Base-by-base conservation (phyloP, 345 rosid species). In the Eucalyptus marginata region DNA sequence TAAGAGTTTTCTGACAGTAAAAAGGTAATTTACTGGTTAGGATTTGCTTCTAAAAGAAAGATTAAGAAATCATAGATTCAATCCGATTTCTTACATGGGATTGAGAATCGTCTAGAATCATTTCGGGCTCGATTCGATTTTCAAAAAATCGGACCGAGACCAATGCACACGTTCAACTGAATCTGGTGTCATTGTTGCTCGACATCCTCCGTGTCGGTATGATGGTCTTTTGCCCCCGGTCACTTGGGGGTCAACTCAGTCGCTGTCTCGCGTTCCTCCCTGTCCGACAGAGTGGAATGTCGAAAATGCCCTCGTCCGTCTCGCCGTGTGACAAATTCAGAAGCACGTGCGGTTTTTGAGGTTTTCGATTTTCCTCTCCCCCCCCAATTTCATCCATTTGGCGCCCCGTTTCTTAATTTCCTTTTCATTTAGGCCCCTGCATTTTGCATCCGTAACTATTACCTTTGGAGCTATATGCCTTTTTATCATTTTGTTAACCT, bases 1-100 rank as follows among this genome's bases (percentile, higher is more conserved):
- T 24, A 0, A 12, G 4, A 62, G 1, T 62, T 62, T 62, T 0
- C 3, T 59, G 12, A 29, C 1, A 0, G 0, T 52, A 0, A 52
- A 18, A 18, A 18, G 3, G 10, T 52, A 52, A 52, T 18, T 52
- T 20, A 0, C 0, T 52, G 1, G 0, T 20, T 18, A 3, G 20
- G 58, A 1, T 52, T 52, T 7, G 2, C 10, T 52, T 18, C 24
- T 52, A 18, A 7, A 52, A 52, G 4, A 4, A 52, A 18, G 10
- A 52, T 52, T 52, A 52, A 52, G 1, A 4, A 52, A 52, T 52
- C 24, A 7, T 52, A 18, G 2, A 18, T 52, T 2, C 58, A 52
- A 52, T 52, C 5, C 9, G 1, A 52, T 52, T 52, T 52, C 25
- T 7, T 3, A 20, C 58, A 1, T 7, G 5, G 5, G 2, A 52